Conservation (phyloP, 805 yeast genomes). For the Metschnikowia aberdeeniae region DNA sequence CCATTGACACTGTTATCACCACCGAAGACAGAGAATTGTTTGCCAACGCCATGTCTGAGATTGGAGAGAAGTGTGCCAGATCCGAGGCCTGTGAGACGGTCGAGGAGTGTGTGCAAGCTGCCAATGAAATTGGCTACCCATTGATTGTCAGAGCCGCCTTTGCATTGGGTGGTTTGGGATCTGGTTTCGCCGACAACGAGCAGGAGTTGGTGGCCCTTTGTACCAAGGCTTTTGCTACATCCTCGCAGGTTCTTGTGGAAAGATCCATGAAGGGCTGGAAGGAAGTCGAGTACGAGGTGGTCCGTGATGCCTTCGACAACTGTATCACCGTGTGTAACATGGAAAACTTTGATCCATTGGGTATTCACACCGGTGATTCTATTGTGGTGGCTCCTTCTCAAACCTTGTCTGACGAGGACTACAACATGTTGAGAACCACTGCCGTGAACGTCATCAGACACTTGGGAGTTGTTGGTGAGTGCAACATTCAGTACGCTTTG, state of each 20-base stretch:
- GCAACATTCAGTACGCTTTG: conserved; percentile 95
- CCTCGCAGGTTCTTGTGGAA: conserved; percentile 95
- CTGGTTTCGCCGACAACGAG: conserved; percentile 93
- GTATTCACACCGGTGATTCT: conserved; percentile 98
- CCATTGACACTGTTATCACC: conserved; percentile 90
- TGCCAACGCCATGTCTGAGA: conserved; percentile 91
- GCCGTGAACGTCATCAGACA: conserved; percentile 97
- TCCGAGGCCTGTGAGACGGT: conserved; percentile 80
- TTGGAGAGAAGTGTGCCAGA: conserved; percentile 91
- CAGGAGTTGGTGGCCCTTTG: conserved; percentile 78
- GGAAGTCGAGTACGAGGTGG: conserved; percentile 98
- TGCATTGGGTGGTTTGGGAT: conserved; percentile 96
- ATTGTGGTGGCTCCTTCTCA: conserved; percentile 99
- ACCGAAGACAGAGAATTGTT: conserved; percentile 98
- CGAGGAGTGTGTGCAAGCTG: conserved; percentile 82
- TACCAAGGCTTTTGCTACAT: conserved; percentile 87
- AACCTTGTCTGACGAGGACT: conserved; percentile 93
- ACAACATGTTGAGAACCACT: conserved; percentile 95
- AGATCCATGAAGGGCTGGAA: conserved; percentile 99
- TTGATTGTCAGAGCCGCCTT: conserved; percentile 96
- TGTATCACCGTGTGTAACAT: conserved; percentile 98
- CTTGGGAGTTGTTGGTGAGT: conserved; percentile 98
- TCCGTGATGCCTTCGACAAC: conserved; percentile 94
- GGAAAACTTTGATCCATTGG: conserved; percentile 98
- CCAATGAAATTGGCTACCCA: conserved; percentile 85